A percentile compares a stretch with the other conserved stretches of the same genome.
These are phyloP conservation scores for Coemansia sp. DNA, from an alignment of 192 early-diverging fungal genomes.

Conservation along the genomic window DNA sequence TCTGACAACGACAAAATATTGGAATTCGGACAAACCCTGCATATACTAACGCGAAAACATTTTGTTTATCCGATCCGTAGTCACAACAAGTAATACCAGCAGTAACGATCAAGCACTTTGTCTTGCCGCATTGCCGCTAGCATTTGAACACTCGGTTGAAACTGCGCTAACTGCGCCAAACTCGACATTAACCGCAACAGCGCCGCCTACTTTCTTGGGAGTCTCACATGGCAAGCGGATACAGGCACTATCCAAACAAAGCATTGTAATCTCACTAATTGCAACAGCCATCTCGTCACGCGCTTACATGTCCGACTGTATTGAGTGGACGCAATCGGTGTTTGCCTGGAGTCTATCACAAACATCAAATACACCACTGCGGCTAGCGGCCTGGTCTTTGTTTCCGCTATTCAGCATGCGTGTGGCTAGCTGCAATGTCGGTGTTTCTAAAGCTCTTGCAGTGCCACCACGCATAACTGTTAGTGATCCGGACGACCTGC, in stretches of 20 bases:
- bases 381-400: constrained; percentile 31
- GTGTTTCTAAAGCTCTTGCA: constrained; percentile 13
- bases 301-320: constrained; percentile 16
- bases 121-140: constrained; percentile 3
- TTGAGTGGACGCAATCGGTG: constrained; percentile 17
- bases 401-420: constrained; percentile 34
- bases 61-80: neutral
- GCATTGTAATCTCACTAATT: constrained; percentile 11
- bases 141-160: neutral
- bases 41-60: neutral
- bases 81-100: neutral
- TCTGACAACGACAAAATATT: no score
- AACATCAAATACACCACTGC: constrained; percentile 10
- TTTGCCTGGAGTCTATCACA: constrained; percentile 27
- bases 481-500: constrained; percentile 31
- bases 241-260: neutral
- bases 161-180: neutral
- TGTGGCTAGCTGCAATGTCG: constrained; percentile 3
- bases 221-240: neutral
- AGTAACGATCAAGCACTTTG: neutral
- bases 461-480: constrained; percentile 21
- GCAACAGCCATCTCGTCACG: constrained; percentile 4
- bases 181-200: neutral
- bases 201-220: constrained; percentile 1
- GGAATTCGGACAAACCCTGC: no score